Evolutionary conservation across 164 flowering plant genomes (phyloP).

Genomic region (Chimonanthus praecox): DNA sequence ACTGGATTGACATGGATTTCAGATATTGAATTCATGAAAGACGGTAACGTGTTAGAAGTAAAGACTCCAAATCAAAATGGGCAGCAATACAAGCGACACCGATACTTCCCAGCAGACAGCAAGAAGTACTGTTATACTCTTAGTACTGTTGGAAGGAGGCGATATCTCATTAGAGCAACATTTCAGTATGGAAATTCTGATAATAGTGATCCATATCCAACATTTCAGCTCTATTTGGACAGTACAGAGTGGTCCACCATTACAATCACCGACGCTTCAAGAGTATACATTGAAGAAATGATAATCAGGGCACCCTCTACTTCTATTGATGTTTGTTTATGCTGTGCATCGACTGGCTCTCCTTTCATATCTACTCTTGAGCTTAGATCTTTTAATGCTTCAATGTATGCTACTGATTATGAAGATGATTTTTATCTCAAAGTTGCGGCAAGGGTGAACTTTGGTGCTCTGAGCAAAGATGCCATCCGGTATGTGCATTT

Average conservation of each 20-base stretch:
- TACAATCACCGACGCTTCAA: slow-evolving; percentile 50
- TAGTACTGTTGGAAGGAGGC: slow-evolving; percentile 47
- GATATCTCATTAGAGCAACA: slow-evolving; percentile 81
- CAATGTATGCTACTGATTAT: slow-evolving; percentile 87
- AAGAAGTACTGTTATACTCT: slow-evolving; percentile 79
- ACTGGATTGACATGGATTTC: slow-evolving; percentile 76
- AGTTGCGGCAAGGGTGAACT: slow-evolving; percentile 83
- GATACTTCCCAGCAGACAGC: slow-evolving; percentile 74
- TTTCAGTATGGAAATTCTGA: slow-evolving; percentile 63
- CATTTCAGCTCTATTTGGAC: slow-evolving; percentile 73
- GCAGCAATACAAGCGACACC: slow-evolving; percentile 45
- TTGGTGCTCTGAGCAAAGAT: slow-evolving; percentile 65
- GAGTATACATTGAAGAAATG: slow-evolving; percentile 69
- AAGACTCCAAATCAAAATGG: slow-evolving; percentile 24
- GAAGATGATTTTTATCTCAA: slow-evolving; percentile 72
- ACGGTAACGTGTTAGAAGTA: slow-evolving; percentile 38
- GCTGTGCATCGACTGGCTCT: slow-evolving; percentile 82
- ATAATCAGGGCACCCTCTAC: slow-evolving; percentile 70
- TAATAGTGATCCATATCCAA: slow-evolving; percentile 57
- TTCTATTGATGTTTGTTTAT: slow-evolving; percentile 68
- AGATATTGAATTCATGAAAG: slow-evolving; percentile 39
- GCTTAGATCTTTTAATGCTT: slow-evolving; percentile 75
- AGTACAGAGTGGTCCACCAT: slow-evolving; percentile 83
- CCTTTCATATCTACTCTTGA: slow-evolving; percentile 94
- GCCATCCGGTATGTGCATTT: slow-evolving; percentile 46